A percentile compares a stretch with the other conserved stretches of the same genome.
phyloP scores from a whole-genome alignment of 1,284 basidiomycete genomes.

The Ustilago hordei region DNA sequence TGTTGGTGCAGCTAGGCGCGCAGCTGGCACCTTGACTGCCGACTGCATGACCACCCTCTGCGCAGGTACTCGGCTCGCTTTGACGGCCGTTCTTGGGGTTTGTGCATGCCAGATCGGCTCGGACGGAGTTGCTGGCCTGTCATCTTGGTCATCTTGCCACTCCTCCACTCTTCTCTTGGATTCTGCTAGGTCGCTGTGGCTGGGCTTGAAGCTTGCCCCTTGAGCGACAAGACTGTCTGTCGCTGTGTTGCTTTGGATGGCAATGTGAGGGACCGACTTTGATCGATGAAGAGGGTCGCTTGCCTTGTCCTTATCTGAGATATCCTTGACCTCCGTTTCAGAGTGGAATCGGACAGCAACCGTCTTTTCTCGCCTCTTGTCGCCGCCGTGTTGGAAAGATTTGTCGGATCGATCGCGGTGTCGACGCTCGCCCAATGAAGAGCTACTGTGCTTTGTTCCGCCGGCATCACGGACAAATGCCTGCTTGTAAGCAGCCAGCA shows the following conservation, averaged over 20 bases:
- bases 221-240: background rate
- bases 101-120: constrained; percentile 21
- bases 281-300: constrained; percentile 18
- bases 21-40: constrained; percentile 36
- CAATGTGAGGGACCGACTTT: constrained; percentile 33
- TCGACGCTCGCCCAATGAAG: constrained; percentile 12
- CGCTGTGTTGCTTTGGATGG: constrained; percentile 5
- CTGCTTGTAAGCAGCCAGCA: constrained; percentile 45
- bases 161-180: background rate
- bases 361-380: constrained; percentile 40
- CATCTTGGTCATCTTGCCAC: constrained; percentile 6
- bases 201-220: background rate
- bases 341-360: constrained; percentile 40
- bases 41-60: constrained; percentile 26
- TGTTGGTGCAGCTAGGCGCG: constrained; percentile 28
- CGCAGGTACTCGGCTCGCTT: constrained; percentile 41
- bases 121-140: constrained; percentile 18
- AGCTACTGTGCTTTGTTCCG: constrained; percentile 3
- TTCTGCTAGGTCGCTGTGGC: background rate
- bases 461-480: constrained; percentile 20
- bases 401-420: constrained; percentile 22
- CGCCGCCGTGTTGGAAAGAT: constrained; percentile 16
- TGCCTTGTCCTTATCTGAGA: background rate
- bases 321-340: background rate
- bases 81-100: constrained; percentile 32